phyloP scores from a whole-genome alignment of 495 filamentous ascomycete species.

The Staphylotrichum tortipilum region DNA sequence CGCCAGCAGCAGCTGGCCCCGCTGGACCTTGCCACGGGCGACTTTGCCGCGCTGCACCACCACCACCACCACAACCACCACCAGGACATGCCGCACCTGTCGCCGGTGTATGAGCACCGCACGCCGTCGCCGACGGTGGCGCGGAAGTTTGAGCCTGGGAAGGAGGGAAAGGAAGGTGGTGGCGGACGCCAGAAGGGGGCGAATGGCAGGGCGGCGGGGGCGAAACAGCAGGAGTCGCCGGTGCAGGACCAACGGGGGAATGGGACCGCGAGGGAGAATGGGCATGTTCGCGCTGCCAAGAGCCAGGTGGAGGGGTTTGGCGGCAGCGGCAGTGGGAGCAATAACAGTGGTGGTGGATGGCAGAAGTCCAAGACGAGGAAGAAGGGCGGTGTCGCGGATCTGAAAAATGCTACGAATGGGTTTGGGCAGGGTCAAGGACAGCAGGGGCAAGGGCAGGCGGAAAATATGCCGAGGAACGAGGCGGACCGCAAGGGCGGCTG shows the following conservation, averaged over 20 bases:
- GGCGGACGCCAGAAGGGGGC: slow-evolving; percentile 21
- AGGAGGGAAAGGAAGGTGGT: slow-evolving; percentile 4
- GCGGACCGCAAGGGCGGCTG: slow-evolving; percentile 48
- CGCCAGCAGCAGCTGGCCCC: slow-evolving; percentile 36
- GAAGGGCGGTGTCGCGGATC: slow-evolving; percentile 30
- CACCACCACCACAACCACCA: too few species aligned
- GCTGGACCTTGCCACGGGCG: slow-evolving; percentile 37
- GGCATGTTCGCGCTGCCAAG: slow-evolving; percentile 40
- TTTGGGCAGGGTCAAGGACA: slow-evolving; percentile 36
- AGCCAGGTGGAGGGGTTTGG: slow-evolving; percentile 38
- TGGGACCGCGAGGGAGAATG: slow-evolving; percentile 32
- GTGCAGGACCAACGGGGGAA: slow-evolving; percentile 28
- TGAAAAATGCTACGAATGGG: slow-evolving; percentile 28
- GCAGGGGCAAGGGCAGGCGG: too few species aligned
- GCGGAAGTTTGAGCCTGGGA: slow-evolving; percentile 32
- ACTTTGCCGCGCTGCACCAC: slow-evolving; percentile 22
- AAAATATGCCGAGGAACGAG: slow-evolving; percentile 42
- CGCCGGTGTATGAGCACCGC: slow-evolving; percentile 47
- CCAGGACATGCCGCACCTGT: slow-evolving; percentile 40
- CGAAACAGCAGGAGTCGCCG: slow-evolving; percentile 18
- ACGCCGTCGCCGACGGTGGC: slow-evolving; percentile 41
- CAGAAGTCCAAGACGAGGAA: slow-evolving; percentile 42
- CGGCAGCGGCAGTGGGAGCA: too few species aligned
- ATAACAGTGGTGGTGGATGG: too few species aligned
- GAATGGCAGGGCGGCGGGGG: slow-evolving; percentile 9